phyloP scores from a whole-genome alignment of 352 stramenopile species.

The Phytophthora pinifolia region DNA sequence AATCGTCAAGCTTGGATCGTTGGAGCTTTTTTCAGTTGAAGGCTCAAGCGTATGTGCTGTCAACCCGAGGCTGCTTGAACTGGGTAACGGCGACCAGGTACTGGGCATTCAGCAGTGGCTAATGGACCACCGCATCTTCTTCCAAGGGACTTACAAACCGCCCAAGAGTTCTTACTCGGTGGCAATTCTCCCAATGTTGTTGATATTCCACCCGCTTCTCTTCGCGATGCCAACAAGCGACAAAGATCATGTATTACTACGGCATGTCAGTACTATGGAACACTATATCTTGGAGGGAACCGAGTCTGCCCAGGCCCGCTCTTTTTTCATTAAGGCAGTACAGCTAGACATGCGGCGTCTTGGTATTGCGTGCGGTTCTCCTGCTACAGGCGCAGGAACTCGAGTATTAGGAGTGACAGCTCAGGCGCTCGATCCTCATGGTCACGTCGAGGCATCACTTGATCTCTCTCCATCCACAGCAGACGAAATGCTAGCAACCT shows the following conservation, averaged over 20 bases:
- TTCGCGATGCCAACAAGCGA: background rate
- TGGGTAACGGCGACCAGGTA: slow-evolving; percentile 16
- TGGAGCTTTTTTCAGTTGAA: slow-evolving; percentile 12
- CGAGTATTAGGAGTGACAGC: slow-evolving; percentile 11
- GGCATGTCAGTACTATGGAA: slow-evolving; percentile 36
- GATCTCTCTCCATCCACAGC: slow-evolving; percentile 8
- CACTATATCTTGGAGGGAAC: slow-evolving; percentile 44
- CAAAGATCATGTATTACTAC: background rate
- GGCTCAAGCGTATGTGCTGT: slow-evolving; percentile 6
- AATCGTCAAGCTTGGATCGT: background rate
- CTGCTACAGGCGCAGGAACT: background rate
- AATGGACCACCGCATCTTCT: slow-evolving; percentile 16
- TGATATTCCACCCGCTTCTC: slow-evolving; percentile 31
- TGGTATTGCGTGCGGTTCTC: background rate
- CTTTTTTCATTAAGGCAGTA: slow-evolving; percentile 48
- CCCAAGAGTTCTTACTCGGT: slow-evolving; percentile 46
- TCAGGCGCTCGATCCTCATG: slow-evolving; percentile 7
- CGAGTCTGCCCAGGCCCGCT: slow-evolving; percentile 31
- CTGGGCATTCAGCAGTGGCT: slow-evolving; percentile 27
- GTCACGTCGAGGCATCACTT: slow-evolving; percentile 4
- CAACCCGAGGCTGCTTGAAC: slow-evolving; percentile 23
- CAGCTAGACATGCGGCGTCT: slow-evolving; percentile 33
- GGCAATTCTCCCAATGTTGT: slow-evolving; percentile 27
- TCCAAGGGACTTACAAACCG: slow-evolving; percentile 29
- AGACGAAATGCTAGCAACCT: slow-evolving; percentile 10